These are phyloP conservation scores for Heliophila coronopifolia DNA, from an alignment of 441 rosid genomes.

Conservation along the genomic window DNA sequence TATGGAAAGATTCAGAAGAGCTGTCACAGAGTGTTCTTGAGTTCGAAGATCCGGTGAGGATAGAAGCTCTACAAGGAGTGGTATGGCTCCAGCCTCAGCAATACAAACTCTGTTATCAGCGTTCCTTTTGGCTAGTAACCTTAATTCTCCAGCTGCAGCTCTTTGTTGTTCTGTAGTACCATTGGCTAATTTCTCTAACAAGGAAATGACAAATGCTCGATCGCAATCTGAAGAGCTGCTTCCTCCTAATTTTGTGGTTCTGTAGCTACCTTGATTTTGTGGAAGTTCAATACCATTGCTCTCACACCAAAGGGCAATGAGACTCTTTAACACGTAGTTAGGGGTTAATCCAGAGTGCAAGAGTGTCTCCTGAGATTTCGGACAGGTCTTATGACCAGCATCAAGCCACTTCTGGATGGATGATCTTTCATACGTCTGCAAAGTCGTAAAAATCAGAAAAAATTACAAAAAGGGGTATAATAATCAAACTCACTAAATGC, in stretches of 20 bases:
- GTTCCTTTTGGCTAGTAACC: conserved; percentile 86
- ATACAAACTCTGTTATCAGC: conserved; percentile 89
- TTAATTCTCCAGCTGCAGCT: conserved; percentile 93
- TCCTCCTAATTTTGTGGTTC: conserved; percentile 47
- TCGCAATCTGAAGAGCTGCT: conserved; percentile 80
- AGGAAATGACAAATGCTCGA: conserved; percentile 47
- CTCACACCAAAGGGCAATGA: conserved; percentile 91
- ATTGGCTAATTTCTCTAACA: conserved; percentile 53
- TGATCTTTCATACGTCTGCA: conserved; percentile 90
- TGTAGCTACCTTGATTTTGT: conserved; percentile 57
- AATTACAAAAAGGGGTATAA: conserved; percentile 15
- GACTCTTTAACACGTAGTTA: conserved; percentile 80
- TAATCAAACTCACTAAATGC: conserved; percentile 4
- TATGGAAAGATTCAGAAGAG: conserved; percentile 93
- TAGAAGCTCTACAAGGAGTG: conserved; percentile 74
- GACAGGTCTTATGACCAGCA: conserved; percentile 92
- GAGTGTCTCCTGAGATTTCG: conserved; percentile 91
- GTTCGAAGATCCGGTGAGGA: conserved; percentile 75
- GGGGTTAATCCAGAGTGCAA: conserved; percentile 77
- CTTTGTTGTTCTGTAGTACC: conserved; percentile 72
- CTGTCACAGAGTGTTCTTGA: conserved; percentile 95
- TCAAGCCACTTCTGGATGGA: conserved; percentile 95
- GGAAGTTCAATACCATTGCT: conserved; percentile 87
- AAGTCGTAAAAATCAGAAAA: conserved; percentile 20
- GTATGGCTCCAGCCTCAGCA: conserved; percentile 93